Evolutionary conservation across 495 filamentous ascomycete species (phyloP).

Genomic region (Aspergillus sparsus): DNA sequence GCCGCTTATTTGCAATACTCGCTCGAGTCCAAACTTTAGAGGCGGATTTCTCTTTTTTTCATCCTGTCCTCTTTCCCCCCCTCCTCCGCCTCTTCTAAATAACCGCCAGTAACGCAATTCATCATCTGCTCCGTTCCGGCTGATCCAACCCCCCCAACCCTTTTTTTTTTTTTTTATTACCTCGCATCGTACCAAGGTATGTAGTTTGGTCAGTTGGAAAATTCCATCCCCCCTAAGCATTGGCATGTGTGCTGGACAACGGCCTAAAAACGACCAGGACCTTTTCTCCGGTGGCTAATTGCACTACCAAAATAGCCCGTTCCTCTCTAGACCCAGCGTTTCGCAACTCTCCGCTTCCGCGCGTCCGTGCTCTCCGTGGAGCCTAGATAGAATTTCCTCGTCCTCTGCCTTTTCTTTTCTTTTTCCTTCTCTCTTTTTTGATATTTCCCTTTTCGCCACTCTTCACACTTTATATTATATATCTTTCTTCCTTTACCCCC

Average conservation of each 20-base stretch:
- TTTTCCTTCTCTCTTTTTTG: slow-evolving; percentile 12
- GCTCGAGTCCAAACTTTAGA: slow-evolving; percentile 22
- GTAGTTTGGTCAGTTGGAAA: slow-evolving; percentile 15
- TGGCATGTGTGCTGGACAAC: slow-evolving; percentile 23
- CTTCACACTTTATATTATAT: slow-evolving; percentile 10
- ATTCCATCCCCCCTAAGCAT: slow-evolving; percentile 18
- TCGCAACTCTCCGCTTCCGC: slow-evolving; percentile 30
- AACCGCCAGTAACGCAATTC: slow-evolving; percentile 8
- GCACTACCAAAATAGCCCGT: slow-evolving; percentile 33
- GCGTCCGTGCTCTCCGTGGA: slow-evolving; percentile 31
- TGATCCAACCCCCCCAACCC: slow-evolving; percentile 1
- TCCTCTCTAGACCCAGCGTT: slow-evolving; percentile 26
- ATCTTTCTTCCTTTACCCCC: slow-evolving; percentile 11
- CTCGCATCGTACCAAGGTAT: slow-evolving; percentile 13
- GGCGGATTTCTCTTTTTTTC: slow-evolving; percentile 13
- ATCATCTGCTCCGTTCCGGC: slow-evolving; percentile 6
- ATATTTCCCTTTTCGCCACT: slow-evolving; percentile 11
- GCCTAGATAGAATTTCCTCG: slow-evolving; percentile 26
- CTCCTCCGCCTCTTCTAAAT: slow-evolving; percentile 3
- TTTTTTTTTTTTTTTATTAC: not conserved
- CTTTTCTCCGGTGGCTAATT: slow-evolving; percentile 34
- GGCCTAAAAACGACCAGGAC: slow-evolving; percentile 25
- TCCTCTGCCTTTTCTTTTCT: slow-evolving; percentile 18
- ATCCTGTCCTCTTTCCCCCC: not conserved
- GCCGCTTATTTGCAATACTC: slow-evolving; percentile 25